Evolutionary conservation across 148 eudicot species (phyloP).

Genomic region (Chenopodium album): DNA sequence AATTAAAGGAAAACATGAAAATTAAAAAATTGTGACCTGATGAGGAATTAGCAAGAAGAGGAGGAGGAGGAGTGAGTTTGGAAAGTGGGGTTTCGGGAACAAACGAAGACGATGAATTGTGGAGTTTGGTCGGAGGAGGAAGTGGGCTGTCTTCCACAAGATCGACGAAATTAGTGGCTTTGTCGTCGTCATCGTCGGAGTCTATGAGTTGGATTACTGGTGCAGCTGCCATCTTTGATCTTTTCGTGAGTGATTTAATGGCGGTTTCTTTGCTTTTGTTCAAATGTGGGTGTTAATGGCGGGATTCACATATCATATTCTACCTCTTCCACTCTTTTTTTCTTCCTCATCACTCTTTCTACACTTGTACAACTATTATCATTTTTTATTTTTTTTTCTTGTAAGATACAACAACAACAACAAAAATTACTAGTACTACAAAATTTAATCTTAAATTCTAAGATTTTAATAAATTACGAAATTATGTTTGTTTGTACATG

Average conservation of each 20-base stretch:
- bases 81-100: conserved; percentile 54
- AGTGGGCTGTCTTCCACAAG: conserved; percentile 38
- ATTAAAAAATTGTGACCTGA: conserved; percentile 28
- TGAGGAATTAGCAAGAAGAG: conserved; percentile 18
- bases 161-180: conserved; percentile 9
- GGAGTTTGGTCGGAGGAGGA: conserved; percentile 21
- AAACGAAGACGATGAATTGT: conserved; percentile 8
- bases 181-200: conserved; percentile 34
- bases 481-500: no score
- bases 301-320: no score
- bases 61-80: background rate
- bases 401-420: no score
- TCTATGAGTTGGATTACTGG: conserved; percentile 38
- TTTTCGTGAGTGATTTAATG: conserved; percentile 24
- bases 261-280: conserved; percentile 19
- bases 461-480: no score
- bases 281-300: background rate
- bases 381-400: no score
- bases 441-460: no score
- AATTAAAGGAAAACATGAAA: background rate
- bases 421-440: no score
- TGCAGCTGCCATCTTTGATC: conserved; percentile 28
- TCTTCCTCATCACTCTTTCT: no score
- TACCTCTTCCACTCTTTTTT: no score
- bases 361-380: no score